These are phyloP conservation scores for Chrysanthemum makinoi DNA, from an alignment of 129 eudicot genomes.

Conservation along the genomic window DNA sequence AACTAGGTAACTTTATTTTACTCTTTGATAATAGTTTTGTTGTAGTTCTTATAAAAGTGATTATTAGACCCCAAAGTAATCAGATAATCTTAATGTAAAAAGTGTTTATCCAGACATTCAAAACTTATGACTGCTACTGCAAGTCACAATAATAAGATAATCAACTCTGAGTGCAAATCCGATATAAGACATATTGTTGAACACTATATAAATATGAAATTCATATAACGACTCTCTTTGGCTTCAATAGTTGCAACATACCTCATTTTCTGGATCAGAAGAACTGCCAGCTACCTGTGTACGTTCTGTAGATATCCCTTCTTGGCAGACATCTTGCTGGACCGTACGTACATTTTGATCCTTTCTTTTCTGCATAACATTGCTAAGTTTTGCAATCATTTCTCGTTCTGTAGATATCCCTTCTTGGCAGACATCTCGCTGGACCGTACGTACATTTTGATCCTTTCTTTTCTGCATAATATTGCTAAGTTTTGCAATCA, in stretches of 20 bases:
- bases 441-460: not conserved
- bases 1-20: no score
- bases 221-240: not conserved
- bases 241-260: constrained; percentile 18
- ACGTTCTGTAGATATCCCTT: constrained; percentile 4
- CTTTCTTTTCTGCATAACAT: constrained; percentile 8
- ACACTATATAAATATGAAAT: not conserved
- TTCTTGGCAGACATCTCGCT: constrained; percentile 12
- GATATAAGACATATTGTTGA: not conserved
- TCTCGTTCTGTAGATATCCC: not conserved
- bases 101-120: no score
- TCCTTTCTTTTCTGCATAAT: constrained; percentile 6
- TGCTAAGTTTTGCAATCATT: not conserved
- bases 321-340: constrained; percentile 6
- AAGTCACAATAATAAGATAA: no score
- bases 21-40: no score
- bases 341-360: not conserved
- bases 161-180: no score
- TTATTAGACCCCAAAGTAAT: no score
- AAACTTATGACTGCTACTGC: no score
- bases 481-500: constrained; percentile 12
- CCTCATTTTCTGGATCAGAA: constrained; percentile 23
- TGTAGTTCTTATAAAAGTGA: no score
- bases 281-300: constrained; percentile 7
- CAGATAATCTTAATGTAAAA: no score